Evolutionary conservation across 2,329 filamentous ascomycete genomes (phyloP).

Genomic region (Coniochaeta sp.): DNA sequence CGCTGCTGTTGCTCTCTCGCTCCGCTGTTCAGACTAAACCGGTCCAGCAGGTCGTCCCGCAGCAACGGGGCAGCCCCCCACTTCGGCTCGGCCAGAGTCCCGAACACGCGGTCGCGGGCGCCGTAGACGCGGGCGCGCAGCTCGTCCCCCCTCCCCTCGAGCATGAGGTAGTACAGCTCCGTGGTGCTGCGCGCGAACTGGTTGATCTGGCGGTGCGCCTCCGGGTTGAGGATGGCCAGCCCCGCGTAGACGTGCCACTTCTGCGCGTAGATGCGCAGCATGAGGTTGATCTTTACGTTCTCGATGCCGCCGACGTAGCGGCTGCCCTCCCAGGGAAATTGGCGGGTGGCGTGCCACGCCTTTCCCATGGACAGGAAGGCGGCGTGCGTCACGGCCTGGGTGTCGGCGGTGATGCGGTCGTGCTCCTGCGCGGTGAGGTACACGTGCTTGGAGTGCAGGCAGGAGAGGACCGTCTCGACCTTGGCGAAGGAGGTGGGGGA

Average conservation of each 20-base stretch:
- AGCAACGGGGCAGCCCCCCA: conserved; percentile 63
- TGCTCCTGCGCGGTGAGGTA: conserved; percentile 81
- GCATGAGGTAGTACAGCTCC: conserved; percentile 94
- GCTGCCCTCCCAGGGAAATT: conserved; percentile 96
- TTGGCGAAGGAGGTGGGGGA: conserved; percentile 68
- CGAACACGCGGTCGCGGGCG: conserved; percentile 64
- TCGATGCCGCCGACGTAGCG: conserved; percentile 96
- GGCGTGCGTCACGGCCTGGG: conserved; percentile 94
- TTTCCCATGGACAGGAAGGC: conserved; percentile 97
- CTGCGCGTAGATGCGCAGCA: conserved; percentile 91
- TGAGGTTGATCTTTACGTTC: conserved; percentile 99
- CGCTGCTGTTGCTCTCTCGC: too few species aligned
- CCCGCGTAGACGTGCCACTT: conserved; percentile 99
- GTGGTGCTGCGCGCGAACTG: conserved; percentile 93
- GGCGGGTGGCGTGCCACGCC: conserved; percentile 88
- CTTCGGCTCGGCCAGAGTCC: conserved; percentile 56
- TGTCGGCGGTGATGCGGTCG: conserved; percentile 96
- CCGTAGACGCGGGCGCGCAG: conserved; percentile 62
- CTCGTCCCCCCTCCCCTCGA: conserved; percentile 72
- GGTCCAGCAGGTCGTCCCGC: conserved; percentile 77
- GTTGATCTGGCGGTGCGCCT: conserved; percentile 83
- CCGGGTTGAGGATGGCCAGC: conserved; percentile 91
- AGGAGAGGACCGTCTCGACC: conserved; percentile 74
- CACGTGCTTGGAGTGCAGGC: conserved; percentile 79
- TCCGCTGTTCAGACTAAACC: conserved; percentile 80